Evolutionary conservation across 768 basidiomycete genomes (phyloP).

Genomic region (Rhizopogon vesiculosus): DNA sequence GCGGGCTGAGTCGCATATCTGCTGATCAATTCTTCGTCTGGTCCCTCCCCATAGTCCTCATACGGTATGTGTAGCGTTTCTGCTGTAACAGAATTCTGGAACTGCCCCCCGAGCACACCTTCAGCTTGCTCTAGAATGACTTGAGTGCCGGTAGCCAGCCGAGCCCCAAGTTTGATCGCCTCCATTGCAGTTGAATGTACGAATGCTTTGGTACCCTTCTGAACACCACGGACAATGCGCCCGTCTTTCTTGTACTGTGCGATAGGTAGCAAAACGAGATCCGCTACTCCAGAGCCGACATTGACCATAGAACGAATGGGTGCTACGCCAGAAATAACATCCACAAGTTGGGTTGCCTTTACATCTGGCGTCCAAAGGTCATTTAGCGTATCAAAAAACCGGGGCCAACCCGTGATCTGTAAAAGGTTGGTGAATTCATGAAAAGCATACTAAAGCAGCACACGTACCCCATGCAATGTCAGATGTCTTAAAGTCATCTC

Average conservation of each 20-base stretch:
- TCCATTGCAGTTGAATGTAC: constrained; percentile 94
- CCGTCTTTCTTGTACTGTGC: constrained; percentile 98
- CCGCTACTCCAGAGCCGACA: constrained; percentile 94
- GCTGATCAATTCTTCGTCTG: constrained; percentile 64
- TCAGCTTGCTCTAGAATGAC: constrained; percentile 97
- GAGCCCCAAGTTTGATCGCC: constrained; percentile 91
- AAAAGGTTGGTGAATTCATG: neutral
- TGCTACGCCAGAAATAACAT: constrained; percentile 93
- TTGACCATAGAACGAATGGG: constrained; percentile 97
- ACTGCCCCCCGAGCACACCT: constrained; percentile 78
- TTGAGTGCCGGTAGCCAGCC: constrained; percentile 93
- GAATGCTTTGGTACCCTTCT: constrained; percentile 91
- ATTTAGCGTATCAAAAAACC: constrained; percentile 87
- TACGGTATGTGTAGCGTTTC: constrained; percentile 55
- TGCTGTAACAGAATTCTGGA: constrained; percentile 57
- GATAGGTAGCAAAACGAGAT: constrained; percentile 92
- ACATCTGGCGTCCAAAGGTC: constrained; percentile 99
- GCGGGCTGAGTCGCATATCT: constrained; percentile 90
- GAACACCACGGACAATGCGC: constrained; percentile 85
- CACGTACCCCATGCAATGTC: constrained; percentile 80
- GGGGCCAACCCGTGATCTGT: constrained; percentile 90
- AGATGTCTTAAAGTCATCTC: constrained; percentile 97
- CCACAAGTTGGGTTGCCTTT: constrained; percentile 95
- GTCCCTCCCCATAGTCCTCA: constrained; percentile 23
- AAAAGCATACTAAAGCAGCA: constrained; percentile 9